Percentiles rank a stretch among this genome's conserved stretches.
phyloP scores from a whole-genome alignment of 139 green algal genomes.

The Zygnema circumcarinatum region DNA sequence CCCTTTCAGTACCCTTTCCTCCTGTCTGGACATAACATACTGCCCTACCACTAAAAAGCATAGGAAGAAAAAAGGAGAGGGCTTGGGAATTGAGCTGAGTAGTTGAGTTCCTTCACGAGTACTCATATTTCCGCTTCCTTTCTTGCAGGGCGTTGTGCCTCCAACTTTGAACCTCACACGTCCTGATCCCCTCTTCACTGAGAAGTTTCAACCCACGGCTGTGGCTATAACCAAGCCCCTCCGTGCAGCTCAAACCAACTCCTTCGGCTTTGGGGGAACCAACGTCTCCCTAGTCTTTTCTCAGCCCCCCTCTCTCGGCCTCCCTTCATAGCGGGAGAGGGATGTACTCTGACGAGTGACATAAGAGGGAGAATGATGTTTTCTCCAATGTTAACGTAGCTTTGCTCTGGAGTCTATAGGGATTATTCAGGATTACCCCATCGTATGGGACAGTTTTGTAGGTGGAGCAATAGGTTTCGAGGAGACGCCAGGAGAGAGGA shows the following conservation, averaged over 20 bases:
- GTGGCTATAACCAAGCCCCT: neutral
- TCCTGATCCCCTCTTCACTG: conserved; percentile 57
- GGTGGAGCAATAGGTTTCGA: neutral
- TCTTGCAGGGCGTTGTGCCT: conserved; percentile 66
- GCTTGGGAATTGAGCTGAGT: too few species aligned
- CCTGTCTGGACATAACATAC: neutral
- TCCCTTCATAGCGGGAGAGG: too few species aligned
- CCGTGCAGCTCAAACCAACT: conserved; percentile 83
- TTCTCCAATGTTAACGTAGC: too few species aligned
- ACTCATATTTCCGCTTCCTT: neutral
- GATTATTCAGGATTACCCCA: too few species aligned
- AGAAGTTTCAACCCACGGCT: neutral
- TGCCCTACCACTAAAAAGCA: neutral
- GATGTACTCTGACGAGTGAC: too few species aligned
- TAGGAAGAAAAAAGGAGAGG: too few species aligned
- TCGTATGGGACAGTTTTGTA: neutral
- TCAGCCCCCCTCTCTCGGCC: conserved; percentile 23
- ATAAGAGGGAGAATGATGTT: too few species aligned
- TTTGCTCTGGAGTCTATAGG: too few species aligned
- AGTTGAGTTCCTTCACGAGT: neutral
- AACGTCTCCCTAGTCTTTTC: conserved; percentile 84
- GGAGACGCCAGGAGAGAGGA: neutral
- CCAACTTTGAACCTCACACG: conserved; percentile 82
- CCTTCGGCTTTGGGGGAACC: conserved; percentile 94
- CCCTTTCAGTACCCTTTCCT: neutral